Conservation (phyloP, 345 rosid species). For the Microcos paniculata region DNA sequence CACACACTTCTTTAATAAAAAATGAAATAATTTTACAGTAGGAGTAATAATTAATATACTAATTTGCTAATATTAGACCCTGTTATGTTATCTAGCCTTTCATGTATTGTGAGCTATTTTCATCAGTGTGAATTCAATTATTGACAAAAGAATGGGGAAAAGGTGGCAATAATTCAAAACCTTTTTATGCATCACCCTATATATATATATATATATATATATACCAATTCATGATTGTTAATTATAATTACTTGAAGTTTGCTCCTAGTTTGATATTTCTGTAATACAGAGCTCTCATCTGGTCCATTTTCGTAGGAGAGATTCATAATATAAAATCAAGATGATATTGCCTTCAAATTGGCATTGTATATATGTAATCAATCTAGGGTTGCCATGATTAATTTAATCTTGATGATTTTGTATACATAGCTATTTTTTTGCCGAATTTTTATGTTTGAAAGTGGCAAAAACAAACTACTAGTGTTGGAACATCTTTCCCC, state of each 20-base stretch:
- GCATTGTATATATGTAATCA: background rate
- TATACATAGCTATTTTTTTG: background rate
- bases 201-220: background rate
- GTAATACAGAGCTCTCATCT: background rate
- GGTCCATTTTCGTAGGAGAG: background rate
- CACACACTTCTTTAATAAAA: too few relatives aligned
- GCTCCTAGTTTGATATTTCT: background rate
- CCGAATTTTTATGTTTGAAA: background rate
- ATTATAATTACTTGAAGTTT: background rate
- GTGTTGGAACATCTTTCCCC: background rate
- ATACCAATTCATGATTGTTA: background rate
- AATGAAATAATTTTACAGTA: too few relatives aligned
- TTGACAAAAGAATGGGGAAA: constrained; percentile 8
- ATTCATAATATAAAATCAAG: background rate
- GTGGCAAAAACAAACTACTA: background rate
- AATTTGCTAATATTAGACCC: constrained; percentile 19
- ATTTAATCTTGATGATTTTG: too few relatives aligned
- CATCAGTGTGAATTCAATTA: constrained; percentile 8
- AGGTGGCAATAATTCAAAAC: background rate
- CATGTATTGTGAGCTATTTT: background rate
- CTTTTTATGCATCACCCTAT: background rate
- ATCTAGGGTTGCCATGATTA: background rate
- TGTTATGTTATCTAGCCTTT: background rate
- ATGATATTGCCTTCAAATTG: background rate
- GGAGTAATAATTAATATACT: too few relatives aligned